phyloP scores from a whole-genome alignment of 805 yeast genomes.

The Isabelozyma pseudorhagii region DNA sequence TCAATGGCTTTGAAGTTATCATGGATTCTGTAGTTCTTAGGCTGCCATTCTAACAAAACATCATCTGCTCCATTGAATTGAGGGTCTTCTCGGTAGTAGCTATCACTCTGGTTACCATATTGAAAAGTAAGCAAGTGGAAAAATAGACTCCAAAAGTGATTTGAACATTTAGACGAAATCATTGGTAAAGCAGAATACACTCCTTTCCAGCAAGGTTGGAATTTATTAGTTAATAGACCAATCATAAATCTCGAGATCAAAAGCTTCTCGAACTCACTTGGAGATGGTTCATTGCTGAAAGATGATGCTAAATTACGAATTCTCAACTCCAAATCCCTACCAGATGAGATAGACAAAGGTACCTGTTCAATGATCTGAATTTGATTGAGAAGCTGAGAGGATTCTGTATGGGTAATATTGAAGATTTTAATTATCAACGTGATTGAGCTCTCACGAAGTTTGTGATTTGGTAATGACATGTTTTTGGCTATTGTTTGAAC shows the following conservation, averaged over 20 bases:
- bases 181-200: conserved; percentile 58
- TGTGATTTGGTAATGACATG: conserved; percentile 48
- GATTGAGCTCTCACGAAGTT: conserved; percentile 50
- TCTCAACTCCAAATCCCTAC: conserved; percentile 72
- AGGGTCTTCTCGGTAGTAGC: conserved; percentile 6
- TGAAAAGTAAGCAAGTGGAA: conserved; percentile 27
- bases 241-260: conserved; percentile 34
- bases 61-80: conserved; percentile 6
- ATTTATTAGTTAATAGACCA: conserved; percentile 71
- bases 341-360: conserved; percentile 64
- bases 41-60: conserved; percentile 33
- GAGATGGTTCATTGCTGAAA: conserved; percentile 25
- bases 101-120: conserved; percentile 12
- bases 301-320: conserved; percentile 55
- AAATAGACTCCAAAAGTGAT: conserved; percentile 55
- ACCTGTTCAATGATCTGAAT: conserved; percentile 64
- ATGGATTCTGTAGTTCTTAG: conserved; percentile 44
- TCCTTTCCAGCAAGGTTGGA: conserved; percentile 85
- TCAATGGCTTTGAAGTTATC: conserved; percentile 33
- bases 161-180: conserved; percentile 28
- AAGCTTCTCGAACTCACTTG: conserved; percentile 11
- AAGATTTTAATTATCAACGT: conserved; percentile 38
- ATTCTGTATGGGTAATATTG: conserved; percentile 13
- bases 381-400: conserved; percentile 44
- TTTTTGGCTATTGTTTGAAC: conserved; percentile 19